Conservation (phyloP, 331 rosid genomes). For the Spiraea crenata region DNA sequence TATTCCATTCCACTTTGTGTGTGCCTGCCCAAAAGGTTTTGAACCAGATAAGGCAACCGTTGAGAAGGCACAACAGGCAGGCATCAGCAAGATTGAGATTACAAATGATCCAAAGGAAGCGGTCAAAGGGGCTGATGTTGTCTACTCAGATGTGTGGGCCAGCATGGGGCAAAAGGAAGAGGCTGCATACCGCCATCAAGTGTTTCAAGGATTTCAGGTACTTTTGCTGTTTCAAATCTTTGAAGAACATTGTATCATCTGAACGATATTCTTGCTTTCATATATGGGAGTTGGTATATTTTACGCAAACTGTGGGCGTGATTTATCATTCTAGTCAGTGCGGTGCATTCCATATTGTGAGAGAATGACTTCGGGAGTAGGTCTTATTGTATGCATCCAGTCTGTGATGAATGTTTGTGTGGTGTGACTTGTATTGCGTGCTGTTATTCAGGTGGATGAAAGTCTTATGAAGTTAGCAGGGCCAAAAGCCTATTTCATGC, state of each 20-base stretch:
- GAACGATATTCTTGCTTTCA: not conserved
- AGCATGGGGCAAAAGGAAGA: slow-evolving; percentile 99
- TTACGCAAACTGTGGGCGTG: not conserved
- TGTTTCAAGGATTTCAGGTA: slow-evolving; percentile 89
- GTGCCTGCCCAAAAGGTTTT: slow-evolving; percentile 89
- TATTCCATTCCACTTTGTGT: slow-evolving; percentile 85
- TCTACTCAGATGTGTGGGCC: slow-evolving; percentile 96
- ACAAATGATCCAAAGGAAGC: slow-evolving; percentile 87
- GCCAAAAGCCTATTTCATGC: slow-evolving; percentile 81
- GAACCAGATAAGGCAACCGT: slow-evolving; percentile 83
- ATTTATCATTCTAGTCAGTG: not conserved
- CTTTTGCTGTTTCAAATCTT: not conserved
- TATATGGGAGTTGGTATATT: not conserved
- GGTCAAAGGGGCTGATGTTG: slow-evolving; percentile 84
- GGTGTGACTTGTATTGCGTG: not conserved
- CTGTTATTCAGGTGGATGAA: slow-evolving; percentile 56
- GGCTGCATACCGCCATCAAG: slow-evolving; percentile 75
- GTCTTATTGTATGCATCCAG: not conserved
- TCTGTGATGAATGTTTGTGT: not conserved
- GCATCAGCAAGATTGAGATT: slow-evolving; percentile 93
- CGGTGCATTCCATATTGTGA: too few relatives aligned
- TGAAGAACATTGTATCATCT: not conserved
- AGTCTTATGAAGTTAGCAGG: slow-evolving; percentile 85
- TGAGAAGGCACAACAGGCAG: slow-evolving; percentile 74
- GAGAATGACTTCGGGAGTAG: not conserved